Evolutionary conservation across 768 basidiomycete genomes (phyloP).

Genomic region (Russula emetica): DNA sequence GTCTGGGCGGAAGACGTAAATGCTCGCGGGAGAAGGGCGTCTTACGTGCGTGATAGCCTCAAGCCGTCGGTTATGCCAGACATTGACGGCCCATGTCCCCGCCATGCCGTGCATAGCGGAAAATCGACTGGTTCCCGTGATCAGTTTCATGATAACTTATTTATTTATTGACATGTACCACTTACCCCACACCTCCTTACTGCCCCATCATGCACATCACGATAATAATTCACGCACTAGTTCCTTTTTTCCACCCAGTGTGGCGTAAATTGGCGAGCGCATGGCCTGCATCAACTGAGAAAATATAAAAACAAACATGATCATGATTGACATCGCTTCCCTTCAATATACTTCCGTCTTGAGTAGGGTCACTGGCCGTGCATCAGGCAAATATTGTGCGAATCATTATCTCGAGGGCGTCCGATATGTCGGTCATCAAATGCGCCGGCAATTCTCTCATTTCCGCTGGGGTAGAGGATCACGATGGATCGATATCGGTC

Average conservation of each 20-base stretch:
- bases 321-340: constrained; percentile 13
- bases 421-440: constrained; percentile 10
- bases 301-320: neutral
- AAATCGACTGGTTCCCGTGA: constrained; percentile 24
- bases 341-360: neutral
- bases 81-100: constrained; percentile 16
- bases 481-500: neutral
- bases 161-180: constrained; percentile 12
- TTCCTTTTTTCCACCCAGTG: neutral
- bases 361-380: too few species aligned
- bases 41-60: constrained; percentile 26
- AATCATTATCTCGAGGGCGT: constrained; percentile 4
- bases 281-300: constrained; percentile 4
- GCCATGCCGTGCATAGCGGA: constrained; percentile 27
- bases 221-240: constrained; percentile 2
- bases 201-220: neutral
- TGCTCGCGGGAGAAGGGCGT: constrained; percentile 25
- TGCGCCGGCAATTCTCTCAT: constrained; percentile 20
- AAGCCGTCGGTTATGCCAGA: constrained; percentile 9
- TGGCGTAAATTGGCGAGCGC: constrained; percentile 11
- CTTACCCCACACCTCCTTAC: constrained; percentile 14
- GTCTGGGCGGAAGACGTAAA: constrained; percentile 26
- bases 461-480: constrained; percentile 7
- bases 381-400: neutral
- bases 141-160: constrained; percentile 26